phyloP scores from a whole-genome alignment of 2,329 filamentous ascomycete genomes.

The Clonostachys rhizophaga region DNA sequence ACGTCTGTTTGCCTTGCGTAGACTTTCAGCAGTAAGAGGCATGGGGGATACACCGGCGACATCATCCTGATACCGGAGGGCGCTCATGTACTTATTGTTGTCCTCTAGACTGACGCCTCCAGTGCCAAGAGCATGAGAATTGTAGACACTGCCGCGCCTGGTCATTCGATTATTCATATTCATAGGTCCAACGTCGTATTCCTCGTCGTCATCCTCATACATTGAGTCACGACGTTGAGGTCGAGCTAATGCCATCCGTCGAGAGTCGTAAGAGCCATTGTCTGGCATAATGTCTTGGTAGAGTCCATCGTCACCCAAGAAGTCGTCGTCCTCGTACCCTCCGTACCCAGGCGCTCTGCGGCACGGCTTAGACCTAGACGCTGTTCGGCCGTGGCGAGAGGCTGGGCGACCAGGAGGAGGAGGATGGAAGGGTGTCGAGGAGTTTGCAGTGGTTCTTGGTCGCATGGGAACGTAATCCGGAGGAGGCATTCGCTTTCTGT shows the following conservation, averaged over 20 bases:
- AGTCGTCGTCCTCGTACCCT: conserved; percentile 23
- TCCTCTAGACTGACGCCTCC: conserved; percentile 25
- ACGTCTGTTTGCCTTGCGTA: conserved; percentile 43
- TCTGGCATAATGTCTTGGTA: conserved; percentile 28
- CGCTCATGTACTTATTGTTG: conserved; percentile 30
- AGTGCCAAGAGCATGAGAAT: conserved; percentile 20
- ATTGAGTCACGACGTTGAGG: conserved; percentile 24
- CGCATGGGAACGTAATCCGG: conserved; percentile 25
- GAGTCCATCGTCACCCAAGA: conserved; percentile 22
- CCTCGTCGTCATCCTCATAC: conserved; percentile 29
- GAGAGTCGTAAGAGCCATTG: conserved; percentile 22
- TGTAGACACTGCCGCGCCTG: conserved; percentile 36
- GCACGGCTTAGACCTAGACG: too few species aligned
- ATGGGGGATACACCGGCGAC: conserved; percentile 26
- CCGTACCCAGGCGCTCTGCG: neutral
- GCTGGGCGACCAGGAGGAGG: conserved; percentile 14
- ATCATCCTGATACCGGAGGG: conserved; percentile 29
- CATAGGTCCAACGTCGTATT: conserved; percentile 27
- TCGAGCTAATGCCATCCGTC: conserved; percentile 21
- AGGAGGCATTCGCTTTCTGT: conserved; percentile 43
- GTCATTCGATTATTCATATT: conserved; percentile 21
- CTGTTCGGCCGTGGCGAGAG: conserved; percentile 10
- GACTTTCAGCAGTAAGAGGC: conserved; percentile 49
- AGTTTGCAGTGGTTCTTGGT: conserved; percentile 3
- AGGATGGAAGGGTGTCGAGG: conserved; percentile 18